Percentiles rank a stretch among this genome's conserved stretches.
These are phyloP conservation scores for Kondoa malvinella DNA, from an alignment of 768 basidiomycete genomes.

Conservation along the genomic window DNA sequence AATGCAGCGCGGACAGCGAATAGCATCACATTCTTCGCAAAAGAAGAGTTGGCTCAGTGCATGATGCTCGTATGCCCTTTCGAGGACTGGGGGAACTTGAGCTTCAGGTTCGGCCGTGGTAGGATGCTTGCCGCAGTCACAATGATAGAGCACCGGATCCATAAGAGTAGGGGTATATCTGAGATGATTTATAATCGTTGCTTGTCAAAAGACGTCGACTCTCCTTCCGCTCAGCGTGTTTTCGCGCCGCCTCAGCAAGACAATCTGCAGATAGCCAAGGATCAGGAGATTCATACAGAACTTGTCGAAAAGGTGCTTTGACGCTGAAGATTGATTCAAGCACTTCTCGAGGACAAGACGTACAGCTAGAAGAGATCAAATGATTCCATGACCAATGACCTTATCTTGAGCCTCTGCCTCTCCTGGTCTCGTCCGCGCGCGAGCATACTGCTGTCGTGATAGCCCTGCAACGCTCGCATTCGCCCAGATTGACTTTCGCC, in stretches of 20 bases:
- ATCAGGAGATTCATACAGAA: not conserved
- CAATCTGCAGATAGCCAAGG: not conserved
- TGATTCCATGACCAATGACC: no score
- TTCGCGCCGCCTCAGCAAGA: not conserved
- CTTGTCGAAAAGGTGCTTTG: not conserved
- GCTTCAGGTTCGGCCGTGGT: not conserved
- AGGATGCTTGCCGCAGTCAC: not conserved
- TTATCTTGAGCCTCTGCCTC: no score
- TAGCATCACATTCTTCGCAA: conserved; percentile 94
- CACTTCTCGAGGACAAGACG: no score
- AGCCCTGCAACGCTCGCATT: no score
- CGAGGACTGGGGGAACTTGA: not conserved
- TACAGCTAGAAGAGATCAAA: no score
- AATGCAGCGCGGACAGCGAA: conserved; percentile 84
- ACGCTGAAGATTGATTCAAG: no score
- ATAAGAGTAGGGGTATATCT: not conserved
- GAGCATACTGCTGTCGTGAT: no score
- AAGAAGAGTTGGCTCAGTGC: conserved; percentile 75
- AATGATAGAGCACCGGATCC: not conserved
- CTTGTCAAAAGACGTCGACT: not conserved
- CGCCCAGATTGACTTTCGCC: no score
- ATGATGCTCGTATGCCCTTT: conserved; percentile 47
- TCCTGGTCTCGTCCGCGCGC: no score
- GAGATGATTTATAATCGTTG: not conserved
- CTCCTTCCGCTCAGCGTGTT: not conserved